Conservation (phyloP, 2,329 filamentous ascomycete species). For the Mycosphaerelloides madeirae region DNA sequence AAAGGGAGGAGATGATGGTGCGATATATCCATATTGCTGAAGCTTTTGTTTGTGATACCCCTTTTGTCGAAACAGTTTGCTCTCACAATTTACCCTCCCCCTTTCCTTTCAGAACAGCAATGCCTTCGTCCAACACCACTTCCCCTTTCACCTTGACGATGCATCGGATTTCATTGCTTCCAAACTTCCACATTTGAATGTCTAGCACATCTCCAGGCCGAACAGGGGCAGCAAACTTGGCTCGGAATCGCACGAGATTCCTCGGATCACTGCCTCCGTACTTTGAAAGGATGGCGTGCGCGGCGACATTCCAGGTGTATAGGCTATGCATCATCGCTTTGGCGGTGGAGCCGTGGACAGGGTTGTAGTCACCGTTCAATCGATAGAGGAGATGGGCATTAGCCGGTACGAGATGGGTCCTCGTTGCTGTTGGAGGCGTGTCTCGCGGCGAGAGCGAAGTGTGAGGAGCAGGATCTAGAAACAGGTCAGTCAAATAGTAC, state of each 20-base stretch:
- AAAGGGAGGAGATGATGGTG: too few relatives aligned
- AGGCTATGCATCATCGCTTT: slow-evolving; percentile 88
- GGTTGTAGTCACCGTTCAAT: slow-evolving; percentile 92
- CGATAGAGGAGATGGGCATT: slow-evolving; percentile 70
- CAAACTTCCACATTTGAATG: slow-evolving; percentile 69
- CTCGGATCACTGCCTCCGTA: slow-evolving; percentile 70
- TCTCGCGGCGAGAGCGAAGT: too few relatives aligned
- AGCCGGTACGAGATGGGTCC: slow-evolving; percentile 40
- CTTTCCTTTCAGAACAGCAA: neutral
- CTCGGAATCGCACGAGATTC: slow-evolving; percentile 81
- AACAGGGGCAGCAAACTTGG: slow-evolving; percentile 78
- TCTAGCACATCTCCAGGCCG: slow-evolving; percentile 75
- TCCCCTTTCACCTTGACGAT: slow-evolving; percentile 4
- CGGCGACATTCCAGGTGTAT: slow-evolving; percentile 76
- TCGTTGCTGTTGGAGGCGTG: neutral
- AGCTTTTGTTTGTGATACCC: too few relatives aligned
- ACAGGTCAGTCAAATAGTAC: slow-evolving; percentile 31
- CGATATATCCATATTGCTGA: too few relatives aligned
- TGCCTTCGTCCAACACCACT: slow-evolving; percentile 10
- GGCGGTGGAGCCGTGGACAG: slow-evolving; percentile 64
- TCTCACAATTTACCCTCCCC: neutral
- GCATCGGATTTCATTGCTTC: slow-evolving; percentile 29
- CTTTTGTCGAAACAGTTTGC: too few relatives aligned
- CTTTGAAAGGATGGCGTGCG: slow-evolving; percentile 64
- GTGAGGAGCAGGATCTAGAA: too few relatives aligned